Base-by-base conservation (phyloP, 768 basidiomycete species). In the Clitopilus hobsonii region DNA sequence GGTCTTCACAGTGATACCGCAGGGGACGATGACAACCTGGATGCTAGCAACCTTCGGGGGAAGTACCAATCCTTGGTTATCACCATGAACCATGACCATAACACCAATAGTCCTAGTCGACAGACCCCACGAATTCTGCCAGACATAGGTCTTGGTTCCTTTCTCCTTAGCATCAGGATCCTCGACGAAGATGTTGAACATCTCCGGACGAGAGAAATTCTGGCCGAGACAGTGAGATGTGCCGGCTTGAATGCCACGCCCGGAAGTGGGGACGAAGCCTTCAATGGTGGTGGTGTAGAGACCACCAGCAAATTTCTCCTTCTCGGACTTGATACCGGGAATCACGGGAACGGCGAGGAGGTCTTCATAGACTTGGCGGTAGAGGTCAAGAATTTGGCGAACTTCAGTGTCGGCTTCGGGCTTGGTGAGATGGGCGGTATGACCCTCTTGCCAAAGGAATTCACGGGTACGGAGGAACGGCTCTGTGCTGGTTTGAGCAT, bases 381-480 rank as follows among this genome's bases (percentile, higher is more conserved):
- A 99, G 58, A 98, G 86, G 54, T 97, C 94, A 63, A 99, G 88
- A 63, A 99, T 98, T 55, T 96, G 82, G 18, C 81, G 84, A 14
- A 98, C 97, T 73, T 98, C 97, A 51, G 73, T 76, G 64, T 93
- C 97, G 23, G 96, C 96, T 69, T 98, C 96, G 3, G 75, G 67
- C 71, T 95, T 89, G 60, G 89, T 91, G 41, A 95, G 79, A 71
- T 89, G 85, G 2, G 97, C 96, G 7, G 97, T 98, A 75, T 99
- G 97, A 30, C 97, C 97, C 72, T 99, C 97, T 75, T 99, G 97
- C 97, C 97, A 99, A n/a, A 99, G 78, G 81, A 98, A 99, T 75
- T 99, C 97, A 67, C 97, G 91, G 1, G 97, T 98, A 54, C 97
- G 94, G 30, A 99, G 82, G 89, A 99, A 99, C 6, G 97, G 97